Base-by-base conservation (phyloP, 1,284 basidiomycete species). In the Leccinum fallax region DNA sequence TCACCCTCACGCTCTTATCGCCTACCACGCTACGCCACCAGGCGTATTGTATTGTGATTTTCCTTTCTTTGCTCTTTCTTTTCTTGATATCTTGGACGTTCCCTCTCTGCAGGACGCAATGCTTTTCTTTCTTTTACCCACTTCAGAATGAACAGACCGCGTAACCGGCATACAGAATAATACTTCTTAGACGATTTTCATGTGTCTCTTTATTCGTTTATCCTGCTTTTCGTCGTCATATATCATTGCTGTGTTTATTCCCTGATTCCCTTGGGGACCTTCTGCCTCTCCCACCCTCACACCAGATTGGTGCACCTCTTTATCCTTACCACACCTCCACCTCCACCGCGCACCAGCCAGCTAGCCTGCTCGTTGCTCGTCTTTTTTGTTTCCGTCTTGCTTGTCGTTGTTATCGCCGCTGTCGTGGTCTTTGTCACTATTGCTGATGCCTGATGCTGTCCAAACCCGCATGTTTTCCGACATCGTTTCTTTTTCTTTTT, bases 41-140 rank as follows among this genome's bases (percentile, higher is more conserved):
- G 61, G 11, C 64, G 63, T 72, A 63, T 64, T 53, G 55, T 66
- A 62, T 58, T 60, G 63, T 64, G 30, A 58, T 21, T 15, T 49
- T 16, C 21, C 46, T 24, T 24, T 24, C 21, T 49, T 49, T 49
- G 46, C 5, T 49, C 21, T 49, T 15, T 54, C 53, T 38, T 59
- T 67, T 66, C 61, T 71, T 73, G 70, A 30, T 64, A 55, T 74
- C 65, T 75, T 73, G 73, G 68, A 71, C 72, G 55, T 28, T 59
- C n/a, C 32, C 40, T 16, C 38, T 55, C 48, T 54, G 53, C 56
- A 57, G 67, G 62, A 71, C 67, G 32, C 61, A 58, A 40, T 52
- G n/a, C 32, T 46, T 57, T 16, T 46, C n/a, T 46, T 46, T 46
- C 43, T 46, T 11, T 46, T n/a, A 46, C 43, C 43, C 43, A 11